phyloP scores from a whole-genome alignment of 192 early-diverging fungal genomes.

The Fimicolochytrium jonesii region DNA sequence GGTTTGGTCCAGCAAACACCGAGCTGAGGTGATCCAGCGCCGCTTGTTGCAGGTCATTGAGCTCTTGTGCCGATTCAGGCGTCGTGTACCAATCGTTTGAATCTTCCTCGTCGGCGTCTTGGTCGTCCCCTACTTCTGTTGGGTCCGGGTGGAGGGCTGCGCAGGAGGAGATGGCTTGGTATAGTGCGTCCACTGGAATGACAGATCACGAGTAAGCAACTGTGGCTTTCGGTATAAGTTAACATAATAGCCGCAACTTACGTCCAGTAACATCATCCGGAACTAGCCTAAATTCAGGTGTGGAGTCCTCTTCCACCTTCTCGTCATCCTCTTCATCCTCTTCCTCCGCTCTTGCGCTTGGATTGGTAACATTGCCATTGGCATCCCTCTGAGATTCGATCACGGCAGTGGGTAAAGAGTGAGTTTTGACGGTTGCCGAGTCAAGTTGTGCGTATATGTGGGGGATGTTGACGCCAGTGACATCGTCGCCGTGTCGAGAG shows the following conservation, averaged over 20 bases:
- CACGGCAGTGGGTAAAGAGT: no score
- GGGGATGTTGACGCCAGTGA: conserved; percentile 33
- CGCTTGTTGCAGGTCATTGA: conserved; percentile 25
- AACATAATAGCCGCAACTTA: conserved; percentile 24
- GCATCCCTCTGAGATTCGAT: no score
- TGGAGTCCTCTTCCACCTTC: no score
- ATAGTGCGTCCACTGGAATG: conserved; percentile 60
- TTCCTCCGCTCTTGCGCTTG: conserved; percentile 15
- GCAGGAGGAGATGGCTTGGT: conserved; percentile 61
- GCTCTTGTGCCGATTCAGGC: conserved; percentile 8
- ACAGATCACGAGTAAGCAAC: not conserved
- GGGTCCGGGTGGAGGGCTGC: conserved; percentile 67
- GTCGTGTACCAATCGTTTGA: conserved; percentile 24
- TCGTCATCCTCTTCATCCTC: conserved; percentile 38
- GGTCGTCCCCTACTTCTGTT: conserved; percentile 39
- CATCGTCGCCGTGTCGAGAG: conserved; percentile 40
- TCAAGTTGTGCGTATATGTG: conserved; percentile 68
- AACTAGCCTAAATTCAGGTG: conserved; percentile 55
- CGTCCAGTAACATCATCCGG: conserved; percentile 53
- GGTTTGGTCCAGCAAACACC: conserved; percentile 19
- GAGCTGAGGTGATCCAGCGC: conserved; percentile 19
- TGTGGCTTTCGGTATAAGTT: no score
- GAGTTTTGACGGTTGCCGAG: conserved; percentile 8
- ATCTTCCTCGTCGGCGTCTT: conserved; percentile 36
- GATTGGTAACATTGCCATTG: not conserved